Evolutionary conservation across 371 early-diverging fungal genomes (phyloP).

Genomic region (Mortierella sp.): DNA sequence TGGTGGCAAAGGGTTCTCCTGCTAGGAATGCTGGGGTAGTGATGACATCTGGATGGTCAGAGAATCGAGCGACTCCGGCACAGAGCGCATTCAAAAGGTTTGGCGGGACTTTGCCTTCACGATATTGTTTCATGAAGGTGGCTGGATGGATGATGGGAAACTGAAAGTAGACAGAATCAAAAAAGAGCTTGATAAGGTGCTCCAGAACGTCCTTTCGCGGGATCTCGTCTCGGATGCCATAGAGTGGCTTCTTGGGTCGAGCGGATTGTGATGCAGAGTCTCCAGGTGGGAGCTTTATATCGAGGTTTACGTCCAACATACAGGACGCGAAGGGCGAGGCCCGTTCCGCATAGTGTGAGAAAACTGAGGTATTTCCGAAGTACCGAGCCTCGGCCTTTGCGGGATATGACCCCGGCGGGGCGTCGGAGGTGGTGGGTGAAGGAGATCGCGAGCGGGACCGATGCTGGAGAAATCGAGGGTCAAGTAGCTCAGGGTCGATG

Average conservation of each 20-base stretch:
- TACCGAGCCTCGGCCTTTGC: conserved; percentile 20
- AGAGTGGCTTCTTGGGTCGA: conserved; percentile 28
- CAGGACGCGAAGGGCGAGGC: too few species aligned
- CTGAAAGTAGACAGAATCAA: conserved; percentile 62
- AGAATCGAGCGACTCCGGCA: conserved; percentile 54
- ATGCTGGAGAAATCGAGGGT: conserved; percentile 9
- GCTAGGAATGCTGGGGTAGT: conserved; percentile 46
- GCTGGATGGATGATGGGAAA: conserved; percentile 65
- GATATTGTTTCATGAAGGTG: conserved; percentile 51
- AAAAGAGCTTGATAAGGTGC: conserved; percentile 65
- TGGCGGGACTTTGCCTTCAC: conserved; percentile 42
- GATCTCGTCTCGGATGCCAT: conserved; percentile 41
- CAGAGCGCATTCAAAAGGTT: conserved; percentile 50
- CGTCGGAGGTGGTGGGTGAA: too few species aligned
- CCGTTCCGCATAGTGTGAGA: conserved; percentile 8
- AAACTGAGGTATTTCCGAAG: conserved; percentile 34
- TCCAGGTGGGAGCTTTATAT: too few species aligned
- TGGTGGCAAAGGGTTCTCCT: conserved; percentile 55
- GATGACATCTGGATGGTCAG: conserved; percentile 47
- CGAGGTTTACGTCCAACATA: too few species aligned
- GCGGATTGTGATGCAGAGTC: too few species aligned
- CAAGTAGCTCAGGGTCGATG: conserved; percentile 29
- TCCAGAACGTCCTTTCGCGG: conserved; percentile 63
- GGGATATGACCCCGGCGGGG: too few species aligned
- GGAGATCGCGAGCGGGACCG: too few species aligned